Conservation (phyloP, 345 rosid species). For the Isatis tinctoria region DNA sequence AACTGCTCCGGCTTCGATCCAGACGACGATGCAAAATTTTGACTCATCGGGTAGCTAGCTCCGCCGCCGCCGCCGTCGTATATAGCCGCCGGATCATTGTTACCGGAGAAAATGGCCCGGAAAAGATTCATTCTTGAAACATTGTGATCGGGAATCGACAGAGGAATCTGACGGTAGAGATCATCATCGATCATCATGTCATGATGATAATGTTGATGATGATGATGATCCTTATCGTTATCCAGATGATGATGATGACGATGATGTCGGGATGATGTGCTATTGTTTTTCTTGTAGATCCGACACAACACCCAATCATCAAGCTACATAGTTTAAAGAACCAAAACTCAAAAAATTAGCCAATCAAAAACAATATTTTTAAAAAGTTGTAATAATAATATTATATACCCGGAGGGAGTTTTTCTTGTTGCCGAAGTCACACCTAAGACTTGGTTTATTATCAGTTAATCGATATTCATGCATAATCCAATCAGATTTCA, state of each 20-base stretch:
- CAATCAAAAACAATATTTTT: not conserved
- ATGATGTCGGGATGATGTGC: conserved; percentile 50
- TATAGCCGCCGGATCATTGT: conserved; percentile 21
- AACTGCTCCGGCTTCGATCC: conserved; percentile 37
- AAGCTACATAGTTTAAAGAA: conserved; percentile 38
- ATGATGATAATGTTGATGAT: conserved; percentile 8
- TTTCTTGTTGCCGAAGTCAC: conserved; percentile 66
- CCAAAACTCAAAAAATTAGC: not conserved
- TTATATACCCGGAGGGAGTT: conserved; percentile 71
- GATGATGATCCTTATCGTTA: conserved; percentile 50
- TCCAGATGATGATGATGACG: conserved; percentile 28
- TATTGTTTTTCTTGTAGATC: conserved; percentile 72
- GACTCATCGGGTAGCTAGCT: conserved; percentile 21
- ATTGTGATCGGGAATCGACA: conserved; percentile 31
- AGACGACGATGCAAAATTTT: conserved; percentile 24
- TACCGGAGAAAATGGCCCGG: conserved; percentile 9
- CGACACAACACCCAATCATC: conserved; percentile 98
- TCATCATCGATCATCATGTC: conserved; percentile 15
- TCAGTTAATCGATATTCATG: conserved; percentile 84
- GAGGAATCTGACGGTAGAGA: conserved; percentile 44
- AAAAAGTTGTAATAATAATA: not conserved
- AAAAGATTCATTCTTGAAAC: not conserved
- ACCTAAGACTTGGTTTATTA: conserved; percentile 57
- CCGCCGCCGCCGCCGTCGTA: conserved; percentile 29
- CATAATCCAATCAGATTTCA: conserved; percentile 98